Conservation (phyloP, 495 filamentous ascomycete genomes). For the Aspergillus affinis region DNA sequence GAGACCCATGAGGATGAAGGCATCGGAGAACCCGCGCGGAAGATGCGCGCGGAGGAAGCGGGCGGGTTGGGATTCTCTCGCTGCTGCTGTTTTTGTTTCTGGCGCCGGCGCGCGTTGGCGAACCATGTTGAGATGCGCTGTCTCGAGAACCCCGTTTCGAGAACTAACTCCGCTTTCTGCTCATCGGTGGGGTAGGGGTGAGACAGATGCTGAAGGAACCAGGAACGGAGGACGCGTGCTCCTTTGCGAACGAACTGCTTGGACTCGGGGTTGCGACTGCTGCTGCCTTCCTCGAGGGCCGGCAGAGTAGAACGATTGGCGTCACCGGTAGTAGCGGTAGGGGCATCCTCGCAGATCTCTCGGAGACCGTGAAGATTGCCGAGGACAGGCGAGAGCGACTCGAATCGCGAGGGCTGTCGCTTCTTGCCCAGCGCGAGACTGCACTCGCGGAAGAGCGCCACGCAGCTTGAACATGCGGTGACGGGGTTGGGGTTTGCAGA, state of each 20-base stretch:
- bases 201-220: slow-evolving; percentile 45
- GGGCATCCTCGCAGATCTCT: slow-evolving; percentile 31
- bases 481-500: slow-evolving; percentile 53
- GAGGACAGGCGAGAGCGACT: slow-evolving; percentile 44
- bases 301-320: neutral
- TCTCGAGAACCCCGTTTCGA: slow-evolving; percentile 37
- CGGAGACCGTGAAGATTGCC: slow-evolving; percentile 42
- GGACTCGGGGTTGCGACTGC: slow-evolving; percentile 34
- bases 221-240: slow-evolving; percentile 39
- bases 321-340: slow-evolving; percentile 5
- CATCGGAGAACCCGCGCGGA: slow-evolving; percentile 37
- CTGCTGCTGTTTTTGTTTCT: slow-evolving; percentile 52
- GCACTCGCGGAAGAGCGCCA: slow-evolving; percentile 70
- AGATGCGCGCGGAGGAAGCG: slow-evolving; percentile 3
- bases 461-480: slow-evolving; percentile 71
- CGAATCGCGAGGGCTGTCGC: slow-evolving; percentile 43
- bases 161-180: slow-evolving; percentile 30
- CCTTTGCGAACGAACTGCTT: slow-evolving; percentile 62
- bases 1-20: slow-evolving; percentile 48
- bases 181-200: slow-evolving; percentile 42
- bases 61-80: slow-evolving; percentile 42
- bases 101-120: slow-evolving; percentile 43
- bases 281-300: neutral
- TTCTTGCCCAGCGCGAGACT: slow-evolving; percentile 58
- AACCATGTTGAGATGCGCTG: slow-evolving; percentile 44